phyloP scores from a whole-genome alignment of 2,329 filamentous ascomycete species.

The Chaetomium sp. region DNA sequence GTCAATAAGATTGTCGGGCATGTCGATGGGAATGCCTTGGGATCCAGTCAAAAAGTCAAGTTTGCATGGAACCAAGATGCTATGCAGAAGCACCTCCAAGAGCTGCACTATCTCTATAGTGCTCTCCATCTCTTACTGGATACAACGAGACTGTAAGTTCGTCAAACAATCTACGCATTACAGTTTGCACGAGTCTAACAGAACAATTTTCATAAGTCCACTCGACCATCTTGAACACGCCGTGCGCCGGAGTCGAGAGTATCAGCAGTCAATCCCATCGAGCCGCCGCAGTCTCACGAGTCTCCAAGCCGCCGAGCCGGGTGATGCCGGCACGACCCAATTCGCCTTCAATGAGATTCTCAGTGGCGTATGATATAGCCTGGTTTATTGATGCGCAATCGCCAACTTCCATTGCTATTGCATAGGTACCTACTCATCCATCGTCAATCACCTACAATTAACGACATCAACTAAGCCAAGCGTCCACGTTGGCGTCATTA shows the following conservation, averaged over 20 bases:
- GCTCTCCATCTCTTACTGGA: conserved; percentile 2
- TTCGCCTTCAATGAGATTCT: conserved; percentile 8
- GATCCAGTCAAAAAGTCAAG: neutral
- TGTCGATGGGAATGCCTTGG: neutral
- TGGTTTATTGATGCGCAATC: conserved; percentile 5
- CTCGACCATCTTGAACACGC: neutral
- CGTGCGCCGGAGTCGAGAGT: neutral
- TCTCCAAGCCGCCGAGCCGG: neutral
- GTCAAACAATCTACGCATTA: neutral
- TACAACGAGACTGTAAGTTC: neutral
- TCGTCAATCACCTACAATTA: neutral
- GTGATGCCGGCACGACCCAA: neutral
- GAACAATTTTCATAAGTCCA: neutral
- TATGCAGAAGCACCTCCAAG: conserved; percentile 2
- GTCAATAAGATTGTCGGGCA: conserved; percentile 1
- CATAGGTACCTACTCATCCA: conserved; percentile 4
- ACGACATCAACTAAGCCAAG: conserved; percentile 3
- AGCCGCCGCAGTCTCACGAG: neutral
- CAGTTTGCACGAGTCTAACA: conserved; percentile 2
- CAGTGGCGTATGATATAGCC: neutral
- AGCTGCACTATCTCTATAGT: conserved; percentile 4
- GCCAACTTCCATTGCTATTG: neutral
- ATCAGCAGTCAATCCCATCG: neutral
- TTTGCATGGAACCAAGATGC: conserved; percentile 6
- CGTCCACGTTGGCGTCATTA: conserved; percentile 2